Percentiles rank a stretch among this genome's conserved stretches.
Conservation (phyloP, 1,139 yeast genomes). For the Candida pseudoviswanathii region DNA sequence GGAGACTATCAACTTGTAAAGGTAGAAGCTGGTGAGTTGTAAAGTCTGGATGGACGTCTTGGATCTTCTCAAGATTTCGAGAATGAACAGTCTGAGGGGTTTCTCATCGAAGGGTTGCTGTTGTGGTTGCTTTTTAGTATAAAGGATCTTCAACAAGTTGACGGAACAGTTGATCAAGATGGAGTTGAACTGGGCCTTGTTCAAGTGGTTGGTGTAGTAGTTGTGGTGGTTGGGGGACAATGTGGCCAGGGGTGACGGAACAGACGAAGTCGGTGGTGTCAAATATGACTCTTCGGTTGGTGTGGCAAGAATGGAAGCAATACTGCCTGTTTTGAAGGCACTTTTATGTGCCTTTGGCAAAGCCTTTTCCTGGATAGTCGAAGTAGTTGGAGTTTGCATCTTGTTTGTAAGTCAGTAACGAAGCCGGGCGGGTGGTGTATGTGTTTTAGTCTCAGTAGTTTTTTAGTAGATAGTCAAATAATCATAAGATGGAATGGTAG, state of each 20-base stretch:
- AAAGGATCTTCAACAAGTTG: slow-evolving; percentile 40
- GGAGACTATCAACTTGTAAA: slow-evolving; percentile 46
- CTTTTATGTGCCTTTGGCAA: background rate
- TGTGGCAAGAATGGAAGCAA: background rate
- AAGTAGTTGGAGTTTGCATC: slow-evolving; percentile 5
- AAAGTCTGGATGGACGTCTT: slow-evolving; percentile 66
- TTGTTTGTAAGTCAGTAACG: background rate
- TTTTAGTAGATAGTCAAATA: slow-evolving; percentile 5
- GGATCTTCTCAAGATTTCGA: slow-evolving; percentile 69
- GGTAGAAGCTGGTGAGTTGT: slow-evolving; percentile 67
- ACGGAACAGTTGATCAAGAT: slow-evolving; percentile 42
- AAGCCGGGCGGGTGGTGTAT: background rate
- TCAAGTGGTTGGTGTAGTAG: slow-evolving; percentile 43
- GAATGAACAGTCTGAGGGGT: slow-evolving; percentile 49
- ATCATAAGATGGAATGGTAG: background rate
- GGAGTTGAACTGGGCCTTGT: slow-evolving; percentile 44
- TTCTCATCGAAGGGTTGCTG: slow-evolving; percentile 14
- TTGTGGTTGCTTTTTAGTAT: slow-evolving; percentile 17
- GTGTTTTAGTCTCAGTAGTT: slow-evolving; percentile 3
- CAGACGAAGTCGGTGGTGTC: slow-evolving; percentile 5
- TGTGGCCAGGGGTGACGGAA: slow-evolving; percentile 4
- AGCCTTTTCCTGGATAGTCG: slow-evolving; percentile 2
- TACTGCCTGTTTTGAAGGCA: background rate
- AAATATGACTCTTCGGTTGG: slow-evolving; percentile 4
- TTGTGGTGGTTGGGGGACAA: slow-evolving; percentile 40